Conservation (phyloP, 2,329 filamentous ascomycete species). For the Tolypocladium guangdongense region DNA sequence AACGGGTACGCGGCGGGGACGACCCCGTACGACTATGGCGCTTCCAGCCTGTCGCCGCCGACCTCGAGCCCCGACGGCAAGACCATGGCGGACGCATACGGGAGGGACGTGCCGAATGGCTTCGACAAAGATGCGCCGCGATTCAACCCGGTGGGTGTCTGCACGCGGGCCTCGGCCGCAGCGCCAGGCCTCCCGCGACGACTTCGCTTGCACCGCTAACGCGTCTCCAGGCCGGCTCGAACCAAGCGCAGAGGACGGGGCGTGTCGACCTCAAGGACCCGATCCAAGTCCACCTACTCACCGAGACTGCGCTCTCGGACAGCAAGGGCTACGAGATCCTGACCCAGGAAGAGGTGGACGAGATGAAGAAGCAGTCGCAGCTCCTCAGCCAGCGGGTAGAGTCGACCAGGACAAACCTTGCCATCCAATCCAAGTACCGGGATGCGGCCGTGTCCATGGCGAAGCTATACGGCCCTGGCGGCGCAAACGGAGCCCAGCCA, state of each 20-base stretch:
- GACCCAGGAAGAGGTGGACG: conserved; percentile 84
- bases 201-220: neutral
- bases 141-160: conserved; percentile 45
- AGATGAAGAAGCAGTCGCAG: conserved; percentile 76
- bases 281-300: conserved; percentile 82
- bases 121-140: conserved; percentile 31
- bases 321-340: conserved; percentile 77
- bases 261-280: conserved; percentile 55
- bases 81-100: conserved; percentile 48
- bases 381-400: conserved; percentile 67
- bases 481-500: conserved; percentile 34
- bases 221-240: conserved; percentile 34
- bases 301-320: conserved; percentile 86
- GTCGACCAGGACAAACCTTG: conserved; percentile 69
- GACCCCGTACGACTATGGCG: conserved; percentile 24
- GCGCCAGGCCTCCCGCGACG: neutral
- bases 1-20: conserved; percentile 26
- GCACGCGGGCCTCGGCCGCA: conserved; percentile 1
- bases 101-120: conserved; percentile 27
- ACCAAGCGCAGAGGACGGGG: conserved; percentile 42
- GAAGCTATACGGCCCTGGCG: conserved; percentile 60
- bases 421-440: conserved; percentile 85
- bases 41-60: conserved; percentile 18
- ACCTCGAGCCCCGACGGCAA: conserved; percentile 31
- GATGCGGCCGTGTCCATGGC: conserved; percentile 85